Evolutionary conservation across 2,329 filamentous ascomycete genomes (phyloP), one percentile per base, ranked within the genome.

Genomic region (Acrocalymma vagum): DNA sequence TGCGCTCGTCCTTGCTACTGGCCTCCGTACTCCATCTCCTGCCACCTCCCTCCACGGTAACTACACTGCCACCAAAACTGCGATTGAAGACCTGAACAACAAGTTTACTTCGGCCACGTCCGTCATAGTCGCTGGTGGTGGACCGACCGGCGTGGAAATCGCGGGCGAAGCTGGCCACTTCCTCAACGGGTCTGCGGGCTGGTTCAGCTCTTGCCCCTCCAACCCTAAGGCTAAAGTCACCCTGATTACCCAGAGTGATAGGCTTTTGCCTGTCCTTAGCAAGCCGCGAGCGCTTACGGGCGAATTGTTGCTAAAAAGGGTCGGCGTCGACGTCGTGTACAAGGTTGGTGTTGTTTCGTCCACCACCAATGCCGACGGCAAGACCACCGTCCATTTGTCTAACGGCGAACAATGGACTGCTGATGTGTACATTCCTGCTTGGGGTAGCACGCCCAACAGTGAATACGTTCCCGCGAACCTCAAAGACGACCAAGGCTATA

Each of bases 351-450:
- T 67, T 21, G 53, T 65, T 23, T 57, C 58, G 5, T 55, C 51
- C 7, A 49, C 48, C 13, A 46, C 48, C 6, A 47, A 55, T 5
- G 48, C 55, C 3, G 62, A 69, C 26, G 70, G 63, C 29, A 76
- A 72, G 39, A 60, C 67, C 6, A 55, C 81, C 22, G 42, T 47
- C 3, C 30, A 18, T 0, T 21, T 53, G 9, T 34, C 33, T 45
- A 73, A 76, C 43, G 78, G 78, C 17, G 67, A 72, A 31, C 66
- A 61, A 8, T 44, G 75, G 34, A 64, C 61, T 0, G 71, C 72
- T 1, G 78, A 80, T 44, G 42, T 78, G 20, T 79, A 75, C 52
- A 73, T 81, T 38, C 68, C 72, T 5, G 75, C 74, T 5, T 72
- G 70, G 3, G 78, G 78, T 9, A 72, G 70, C 20, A 58, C 61